Evolutionary conservation across 305 asterid species (phyloP).

Genomic region (Rubia peregrina): DNA sequence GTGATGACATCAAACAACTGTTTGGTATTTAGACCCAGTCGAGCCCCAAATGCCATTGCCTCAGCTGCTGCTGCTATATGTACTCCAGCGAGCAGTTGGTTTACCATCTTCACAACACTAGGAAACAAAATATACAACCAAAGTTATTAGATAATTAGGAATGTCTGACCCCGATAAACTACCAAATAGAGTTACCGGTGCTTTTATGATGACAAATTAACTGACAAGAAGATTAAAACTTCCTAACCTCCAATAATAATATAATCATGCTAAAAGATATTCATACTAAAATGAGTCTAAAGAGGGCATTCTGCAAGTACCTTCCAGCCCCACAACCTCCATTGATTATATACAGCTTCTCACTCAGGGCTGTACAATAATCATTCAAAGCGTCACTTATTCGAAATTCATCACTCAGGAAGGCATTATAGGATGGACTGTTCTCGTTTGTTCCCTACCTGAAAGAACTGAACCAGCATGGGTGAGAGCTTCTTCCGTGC

Average conservation of each 20-base stretch:
- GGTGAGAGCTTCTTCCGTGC: constrained; percentile 78
- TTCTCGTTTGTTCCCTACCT: constrained; percentile 35
- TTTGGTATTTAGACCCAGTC: constrained; percentile 75
- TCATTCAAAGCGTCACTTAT: constrained; percentile 17
- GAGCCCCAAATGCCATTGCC: constrained; percentile 92
- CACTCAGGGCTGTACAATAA: constrained; percentile 68
- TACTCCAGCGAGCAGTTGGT: constrained; percentile 98
- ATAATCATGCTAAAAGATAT: constrained; percentile 13
- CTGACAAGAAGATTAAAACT: constrained; percentile 3
- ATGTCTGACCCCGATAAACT: neutral
- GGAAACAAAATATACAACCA: constrained; percentile 14
- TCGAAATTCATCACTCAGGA: constrained; percentile 5
- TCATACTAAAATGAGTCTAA: constrained; percentile 12
- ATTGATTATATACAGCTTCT: constrained; percentile 85
- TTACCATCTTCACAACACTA: constrained; percentile 95
- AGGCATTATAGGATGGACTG: neutral
- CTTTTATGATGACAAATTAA: constrained; percentile 13
- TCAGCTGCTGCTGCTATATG: constrained; percentile 98
- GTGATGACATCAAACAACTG: constrained; percentile 67
- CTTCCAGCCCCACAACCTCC: constrained; percentile 99
- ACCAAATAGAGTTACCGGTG: neutral
- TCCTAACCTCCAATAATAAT: neutral
- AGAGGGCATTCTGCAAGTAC: constrained; percentile 35
- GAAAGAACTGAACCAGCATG: constrained; percentile 84
- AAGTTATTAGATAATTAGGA: neutral